phyloP scores from a whole-genome alignment of 768 basidiomycete species.

The Lactarius evosmus region DNA sequence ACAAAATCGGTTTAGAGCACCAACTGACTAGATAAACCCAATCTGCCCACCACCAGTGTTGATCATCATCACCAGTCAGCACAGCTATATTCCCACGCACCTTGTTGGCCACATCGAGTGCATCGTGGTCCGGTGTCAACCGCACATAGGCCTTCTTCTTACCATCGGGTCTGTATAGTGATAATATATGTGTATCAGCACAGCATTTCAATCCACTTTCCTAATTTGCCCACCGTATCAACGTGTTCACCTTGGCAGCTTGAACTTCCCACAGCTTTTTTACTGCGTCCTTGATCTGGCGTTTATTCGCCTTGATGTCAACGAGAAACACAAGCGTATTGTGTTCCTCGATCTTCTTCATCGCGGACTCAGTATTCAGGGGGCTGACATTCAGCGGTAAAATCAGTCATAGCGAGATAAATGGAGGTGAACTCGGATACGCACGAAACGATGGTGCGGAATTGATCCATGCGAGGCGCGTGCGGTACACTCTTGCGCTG shows the following conservation, averaged over 20 bases:
- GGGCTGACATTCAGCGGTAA: constrained; percentile 44
- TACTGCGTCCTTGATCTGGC: constrained; percentile 98
- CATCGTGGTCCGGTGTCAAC: constrained; percentile 92
- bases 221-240: constrained; percentile 72
- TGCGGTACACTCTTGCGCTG: constrained; percentile 93
- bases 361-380: constrained; percentile 92
- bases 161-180: constrained; percentile 74
- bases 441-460: constrained; percentile 87
- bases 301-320: constrained; percentile 93
- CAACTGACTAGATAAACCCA: constrained; percentile 73
- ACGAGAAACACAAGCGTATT: constrained; percentile 99
- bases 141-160: constrained; percentile 99
- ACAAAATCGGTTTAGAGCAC: neutral
- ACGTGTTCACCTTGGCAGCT: constrained; percentile 94
- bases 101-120: constrained; percentile 97
- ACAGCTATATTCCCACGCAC: constrained; percentile 39
- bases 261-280: constrained; percentile 99
- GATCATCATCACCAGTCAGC: neutral
- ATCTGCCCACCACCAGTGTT: constrained; percentile 49
- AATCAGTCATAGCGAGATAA: neutral
- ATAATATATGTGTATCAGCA: neutral
- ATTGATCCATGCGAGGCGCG: constrained; percentile 94
- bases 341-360: constrained; percentile 99
- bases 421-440: constrained; percentile 34
- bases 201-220: neutral